Conservation (phyloP, 1,284 basidiomycete species). For the Fomes fomentarius region DNA sequence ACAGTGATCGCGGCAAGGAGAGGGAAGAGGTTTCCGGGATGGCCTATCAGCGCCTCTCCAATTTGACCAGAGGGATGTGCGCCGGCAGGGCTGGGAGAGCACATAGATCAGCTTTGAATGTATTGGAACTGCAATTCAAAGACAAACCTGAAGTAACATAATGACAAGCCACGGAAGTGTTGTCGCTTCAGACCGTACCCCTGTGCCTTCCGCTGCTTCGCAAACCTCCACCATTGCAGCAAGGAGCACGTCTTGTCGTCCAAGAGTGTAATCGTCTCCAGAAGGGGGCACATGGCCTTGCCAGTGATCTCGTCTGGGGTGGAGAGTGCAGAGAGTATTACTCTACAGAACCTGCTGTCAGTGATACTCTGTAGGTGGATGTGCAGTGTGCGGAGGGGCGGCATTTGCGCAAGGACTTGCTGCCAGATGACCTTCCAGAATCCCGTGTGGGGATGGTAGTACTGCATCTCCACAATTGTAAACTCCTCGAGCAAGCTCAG, state of each 20-base stretch:
- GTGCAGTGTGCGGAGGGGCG: slow-evolving; percentile 31
- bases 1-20: slow-evolving; percentile 95
- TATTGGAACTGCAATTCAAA: background rate
- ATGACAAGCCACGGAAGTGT: slow-evolving; percentile 79
- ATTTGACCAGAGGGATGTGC: slow-evolving; percentile 96
- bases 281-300: slow-evolving; percentile 27
- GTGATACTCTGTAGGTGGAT: slow-evolving; percentile 30
- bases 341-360: slow-evolving; percentile 33
- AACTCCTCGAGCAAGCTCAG: slow-evolving; percentile 33
- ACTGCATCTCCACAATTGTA: slow-evolving; percentile 30
- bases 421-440: slow-evolving; percentile 31
- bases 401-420: slow-evolving; percentile 32
- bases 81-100: slow-evolving; percentile 84
- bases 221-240: slow-evolving; percentile 33
- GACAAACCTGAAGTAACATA: slow-evolving; percentile 96
- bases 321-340: slow-evolving; percentile 32
- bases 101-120: background rate
- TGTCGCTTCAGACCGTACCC: slow-evolving; percentile 35
- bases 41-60: slow-evolving; percentile 95
- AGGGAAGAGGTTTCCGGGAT: slow-evolving; percentile 94
- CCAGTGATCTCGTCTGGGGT: slow-evolving; percentile 26
- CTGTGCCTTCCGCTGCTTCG: slow-evolving; percentile 24
- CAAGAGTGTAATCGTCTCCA: slow-evolving; percentile 30
- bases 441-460: slow-evolving; percentile 29
- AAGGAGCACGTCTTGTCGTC: slow-evolving; percentile 37